Base-by-base conservation (phyloP, 2,329 filamentous ascomycete species). In the Chrysoporthe deuterocubensis region DNA sequence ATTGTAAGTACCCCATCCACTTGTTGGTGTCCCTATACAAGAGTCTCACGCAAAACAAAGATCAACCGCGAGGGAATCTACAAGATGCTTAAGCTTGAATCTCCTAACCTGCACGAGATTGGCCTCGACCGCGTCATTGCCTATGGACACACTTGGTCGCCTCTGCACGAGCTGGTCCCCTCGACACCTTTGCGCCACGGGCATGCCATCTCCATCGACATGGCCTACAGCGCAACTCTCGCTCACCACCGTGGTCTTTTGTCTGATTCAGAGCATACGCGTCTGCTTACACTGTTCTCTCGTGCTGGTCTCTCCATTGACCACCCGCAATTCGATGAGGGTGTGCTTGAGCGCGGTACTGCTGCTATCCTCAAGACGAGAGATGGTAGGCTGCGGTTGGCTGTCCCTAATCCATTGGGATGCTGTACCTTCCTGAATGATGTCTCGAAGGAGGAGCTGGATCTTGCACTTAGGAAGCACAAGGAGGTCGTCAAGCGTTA, bases 141-240 rank as follows among this genome's bases (percentile, higher is more conserved):
- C 1, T 92, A 91, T 72, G 90, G 90, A 0, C 90, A 92, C 75
- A 92, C 90, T 7, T 92, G 90, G 90, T 92, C 89, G 4, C 90
- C 90, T 26, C 82, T 92, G 6, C 89, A 92, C 74, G 90, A 92
- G 77, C 84, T 93, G 11, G 83, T 90, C 0, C 90, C 90, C 0
- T 85, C 89, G 62, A 87, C 88, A 0, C 90, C 90, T 0, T 84
- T 92, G 56, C 87, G 90, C 54, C 90, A 92, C 75, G 90, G 90
- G 3, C 90, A 92, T 74, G 90, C 90, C 71, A 92, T 92, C 72
- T 90, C 88, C 2, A 90, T 92, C 70, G 90, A 92, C 75, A 92
- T 92, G 90, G 90, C 90, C 0, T 92, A 90, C 78, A 90, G 89
- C 0, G 89, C 90, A 0, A 92, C 90, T 0, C 82, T 92, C 4